These are phyloP conservation scores for Clonostachys rhizophaga DNA, from an alignment of 2,329 filamentous ascomycete genomes.

Conservation along the genomic window DNA sequence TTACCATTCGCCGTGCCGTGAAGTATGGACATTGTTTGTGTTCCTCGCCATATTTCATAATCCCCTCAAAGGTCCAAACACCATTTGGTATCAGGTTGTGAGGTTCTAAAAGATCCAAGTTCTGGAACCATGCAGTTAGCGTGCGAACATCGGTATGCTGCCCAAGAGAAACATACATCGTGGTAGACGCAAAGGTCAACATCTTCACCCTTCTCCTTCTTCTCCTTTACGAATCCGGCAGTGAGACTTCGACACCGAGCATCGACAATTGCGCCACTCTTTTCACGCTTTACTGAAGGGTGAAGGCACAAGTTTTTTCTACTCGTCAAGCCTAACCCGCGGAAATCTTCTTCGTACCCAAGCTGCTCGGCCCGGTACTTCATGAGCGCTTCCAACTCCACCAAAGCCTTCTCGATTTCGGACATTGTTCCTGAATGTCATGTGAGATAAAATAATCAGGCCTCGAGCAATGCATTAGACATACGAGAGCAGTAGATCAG, in stretches of 20 bases:
- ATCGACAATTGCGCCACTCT: slow-evolving; percentile 91
- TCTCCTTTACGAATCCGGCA: slow-evolving; percentile 95
- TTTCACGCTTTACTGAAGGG: slow-evolving; percentile 92
- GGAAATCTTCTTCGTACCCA: slow-evolving; percentile 88
- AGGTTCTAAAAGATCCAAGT: slow-evolving; percentile 89
- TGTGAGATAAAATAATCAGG: neutral
- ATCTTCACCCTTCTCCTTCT: slow-evolving; percentile 91
- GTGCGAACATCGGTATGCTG: neutral
- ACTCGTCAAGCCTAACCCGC: slow-evolving; percentile 87
- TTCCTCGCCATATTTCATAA: slow-evolving; percentile 86
- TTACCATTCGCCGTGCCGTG: slow-evolving; percentile 86
- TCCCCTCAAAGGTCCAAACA: slow-evolving; percentile 90
- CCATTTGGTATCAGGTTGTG: slow-evolving; percentile 93
- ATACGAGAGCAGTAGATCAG: slow-evolving; percentile 95
- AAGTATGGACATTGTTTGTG: slow-evolving; percentile 98
- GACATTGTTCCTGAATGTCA: slow-evolving; percentile 75
- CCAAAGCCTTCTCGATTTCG: slow-evolving; percentile 95
- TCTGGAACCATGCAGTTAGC: slow-evolving; percentile 40
- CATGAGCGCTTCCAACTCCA: slow-evolving; percentile 89
- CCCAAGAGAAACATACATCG: slow-evolving; percentile 52
- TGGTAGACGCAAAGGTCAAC: slow-evolving; percentile 95
- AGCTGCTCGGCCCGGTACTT: slow-evolving; percentile 87
- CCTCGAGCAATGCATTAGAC: slow-evolving; percentile 1
- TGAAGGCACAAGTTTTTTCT: slow-evolving; percentile 97
- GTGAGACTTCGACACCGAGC: slow-evolving; percentile 94